phyloP scores from a whole-genome alignment of 202 grass and related monocot genomes.

The Hordeum pubiflorum region DNA sequence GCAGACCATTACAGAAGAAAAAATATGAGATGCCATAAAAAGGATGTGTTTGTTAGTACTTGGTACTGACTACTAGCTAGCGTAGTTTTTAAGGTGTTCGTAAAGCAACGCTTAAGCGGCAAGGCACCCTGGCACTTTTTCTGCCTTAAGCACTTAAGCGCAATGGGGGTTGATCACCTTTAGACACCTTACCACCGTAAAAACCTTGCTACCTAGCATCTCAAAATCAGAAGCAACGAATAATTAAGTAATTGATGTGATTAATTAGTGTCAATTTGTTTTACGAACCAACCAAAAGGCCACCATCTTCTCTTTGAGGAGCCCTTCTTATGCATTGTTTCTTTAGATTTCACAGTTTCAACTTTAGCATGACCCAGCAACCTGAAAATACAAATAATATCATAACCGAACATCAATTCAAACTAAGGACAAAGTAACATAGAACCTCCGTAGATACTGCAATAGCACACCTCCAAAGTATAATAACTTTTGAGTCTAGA shows the following conservation, averaged over 20 bases:
- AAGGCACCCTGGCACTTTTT: not conserved
- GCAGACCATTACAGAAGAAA: not conserved
- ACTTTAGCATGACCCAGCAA: conserved; percentile 97
- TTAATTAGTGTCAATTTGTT: conserved; percentile 1
- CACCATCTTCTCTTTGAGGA: conserved; percentile 76
- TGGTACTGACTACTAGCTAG: not conserved
- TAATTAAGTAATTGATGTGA: not conserved
- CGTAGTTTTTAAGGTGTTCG: not conserved
- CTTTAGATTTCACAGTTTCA: conserved; percentile 85
- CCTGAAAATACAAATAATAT: conserved; percentile 37
- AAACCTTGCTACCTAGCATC: not conserved
- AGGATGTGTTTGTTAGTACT: not conserved
- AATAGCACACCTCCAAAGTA: conserved; percentile 75
- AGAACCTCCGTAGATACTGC: not conserved
- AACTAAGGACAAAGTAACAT: not conserved
- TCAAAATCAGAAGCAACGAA: conserved; percentile 7
- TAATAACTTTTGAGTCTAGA: conserved; percentile 87
- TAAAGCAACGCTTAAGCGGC: not conserved
- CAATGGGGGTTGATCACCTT: not conserved
- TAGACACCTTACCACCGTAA: not conserved
- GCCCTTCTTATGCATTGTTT: conserved; percentile 55
- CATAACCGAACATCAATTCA: conserved; percentile 1
- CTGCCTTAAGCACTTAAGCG: not conserved
- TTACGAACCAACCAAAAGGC: conserved; percentile 76
- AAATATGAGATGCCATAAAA: not conserved